A percentile compares a stretch with the other conserved stretches of the same genome.
Conservation (phyloP, 805 yeast species). For the Zygotorulaspora chibaensis region DNA sequence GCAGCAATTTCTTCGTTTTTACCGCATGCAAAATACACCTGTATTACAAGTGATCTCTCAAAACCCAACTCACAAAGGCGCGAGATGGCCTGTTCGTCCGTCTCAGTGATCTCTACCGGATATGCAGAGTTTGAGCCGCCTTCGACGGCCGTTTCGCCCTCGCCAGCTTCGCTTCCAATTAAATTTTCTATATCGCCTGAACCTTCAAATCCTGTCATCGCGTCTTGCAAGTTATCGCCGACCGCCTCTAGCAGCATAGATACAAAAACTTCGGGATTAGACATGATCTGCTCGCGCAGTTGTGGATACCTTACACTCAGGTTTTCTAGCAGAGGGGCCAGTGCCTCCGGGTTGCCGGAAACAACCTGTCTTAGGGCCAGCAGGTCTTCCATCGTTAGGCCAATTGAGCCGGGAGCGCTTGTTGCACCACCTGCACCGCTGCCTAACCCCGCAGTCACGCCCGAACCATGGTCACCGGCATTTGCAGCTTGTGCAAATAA, state of each 20-base stretch:
- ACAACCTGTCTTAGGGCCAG: slow-evolving; percentile 69
- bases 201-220: slow-evolving; percentile 27
- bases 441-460: slow-evolving; percentile 22
- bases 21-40: slow-evolving; percentile 96
- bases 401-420: slow-evolving; percentile 39
- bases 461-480: slow-evolving; percentile 30
- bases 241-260: slow-evolving; percentile 61
- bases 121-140: slow-evolving; percentile 37
- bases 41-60: slow-evolving; percentile 79
- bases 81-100: slow-evolving; percentile 83
- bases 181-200: slow-evolving; percentile 22
- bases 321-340: slow-evolving; percentile 79
- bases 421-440: slow-evolving; percentile 25
- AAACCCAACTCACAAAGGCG: slow-evolving; percentile 92
- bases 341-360: slow-evolving; percentile 80
- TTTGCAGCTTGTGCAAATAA: slow-evolving; percentile 44
- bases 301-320: slow-evolving; percentile 80
- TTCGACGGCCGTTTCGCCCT: slow-evolving; percentile 37
- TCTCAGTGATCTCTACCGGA: slow-evolving; percentile 61
- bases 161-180: slow-evolving; percentile 27
- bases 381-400: slow-evolving; percentile 44
- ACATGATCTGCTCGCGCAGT: slow-evolving; percentile 70
- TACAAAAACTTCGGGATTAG: slow-evolving; percentile 86
- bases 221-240: slow-evolving; percentile 51
- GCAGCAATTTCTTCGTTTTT: slow-evolving; percentile 97